These are phyloP conservation scores for Cytidiella melzeri DNA, from an alignment of 768 basidiomycete genomes.

Conservation along the genomic window DNA sequence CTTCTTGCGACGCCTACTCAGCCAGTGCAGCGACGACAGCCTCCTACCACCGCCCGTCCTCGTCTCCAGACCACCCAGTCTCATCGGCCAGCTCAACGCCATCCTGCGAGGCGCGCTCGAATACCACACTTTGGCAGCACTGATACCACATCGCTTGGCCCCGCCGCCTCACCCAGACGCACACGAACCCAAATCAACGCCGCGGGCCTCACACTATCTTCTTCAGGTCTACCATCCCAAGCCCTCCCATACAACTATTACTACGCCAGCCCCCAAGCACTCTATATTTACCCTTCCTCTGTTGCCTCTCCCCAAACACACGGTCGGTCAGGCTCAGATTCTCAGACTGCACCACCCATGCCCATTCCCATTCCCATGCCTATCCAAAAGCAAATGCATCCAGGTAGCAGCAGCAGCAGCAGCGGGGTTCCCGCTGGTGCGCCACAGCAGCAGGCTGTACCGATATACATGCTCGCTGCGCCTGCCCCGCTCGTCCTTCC, in stretches of 20 bases:
- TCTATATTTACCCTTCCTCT: constrained; percentile 16
- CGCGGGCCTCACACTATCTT: constrained; percentile 5
- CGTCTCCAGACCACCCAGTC: constrained; percentile 2
- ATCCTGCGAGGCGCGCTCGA: background rate
- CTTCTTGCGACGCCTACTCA: constrained; percentile 17
- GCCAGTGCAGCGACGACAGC: background rate
- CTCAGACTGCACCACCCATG: background rate
- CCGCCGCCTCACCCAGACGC: constrained; percentile 7
- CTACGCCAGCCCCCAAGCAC: constrained; percentile 16
- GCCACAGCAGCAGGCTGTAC: constrained; percentile 13
- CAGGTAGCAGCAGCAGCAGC: too few species aligned
- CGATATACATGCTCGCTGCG: constrained; percentile 18
- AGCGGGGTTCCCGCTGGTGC: background rate
- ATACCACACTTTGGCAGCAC: background rate
- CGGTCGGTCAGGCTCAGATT: background rate
- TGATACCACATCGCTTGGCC: constrained; percentile 11
- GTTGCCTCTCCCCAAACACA: constrained; percentile 5
- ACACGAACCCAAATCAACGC: constrained; percentile 2
- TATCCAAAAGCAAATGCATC: background rate
- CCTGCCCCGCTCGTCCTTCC: constrained; percentile 16
- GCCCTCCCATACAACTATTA: constrained; percentile 17
- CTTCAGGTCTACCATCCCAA: constrained; percentile 16
- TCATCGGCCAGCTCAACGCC: background rate
- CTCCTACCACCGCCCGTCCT: constrained; percentile 3
- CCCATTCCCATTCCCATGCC: background rate